phyloP scores from a whole-genome alignment of 768 basidiomycete genomes.

The Tricholoma furcatifolium region DNA sequence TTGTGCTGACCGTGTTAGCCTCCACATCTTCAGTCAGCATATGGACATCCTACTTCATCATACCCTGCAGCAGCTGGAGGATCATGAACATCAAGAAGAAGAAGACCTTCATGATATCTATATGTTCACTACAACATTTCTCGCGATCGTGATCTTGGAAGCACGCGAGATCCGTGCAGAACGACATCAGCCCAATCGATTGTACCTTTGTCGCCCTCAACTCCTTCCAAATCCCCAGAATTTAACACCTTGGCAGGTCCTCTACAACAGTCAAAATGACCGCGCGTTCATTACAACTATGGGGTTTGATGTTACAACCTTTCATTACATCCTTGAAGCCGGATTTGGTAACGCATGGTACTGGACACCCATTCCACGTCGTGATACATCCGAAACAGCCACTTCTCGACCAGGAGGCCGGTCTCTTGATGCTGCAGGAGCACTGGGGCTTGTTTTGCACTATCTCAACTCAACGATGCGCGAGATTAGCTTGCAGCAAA shows the following conservation, averaged over 20 bases:
- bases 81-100: neutral
- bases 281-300: constrained; percentile 33
- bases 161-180: neutral
- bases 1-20: no score
- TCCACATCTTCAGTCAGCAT: no score
- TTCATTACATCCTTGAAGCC: constrained; percentile 22
- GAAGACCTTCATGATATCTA: neutral
- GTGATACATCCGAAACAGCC: no score
- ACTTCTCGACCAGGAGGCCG: constrained; percentile 22
- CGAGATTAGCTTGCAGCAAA: constrained; percentile 35
- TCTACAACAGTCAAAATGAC: constrained; percentile 15
- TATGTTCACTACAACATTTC: neutral
- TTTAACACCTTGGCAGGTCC: neutral
- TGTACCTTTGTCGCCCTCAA: constrained; percentile 25
- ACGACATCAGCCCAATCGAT: constrained; percentile 11
- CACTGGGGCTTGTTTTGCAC: no score
- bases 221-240: constrained; percentile 29
- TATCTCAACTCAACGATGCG: constrained; percentile 40
- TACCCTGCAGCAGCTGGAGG: neutral
- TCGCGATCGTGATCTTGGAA: neutral
- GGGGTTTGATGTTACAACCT: constrained; percentile 27
- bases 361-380: constrained; percentile 24
- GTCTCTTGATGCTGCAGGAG: constrained; percentile 38
- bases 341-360: constrained; percentile 25
- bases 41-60: no score